Base-by-base conservation (phyloP, 2,329 filamentous ascomycete species). In the Penicillium sp. region DNA sequence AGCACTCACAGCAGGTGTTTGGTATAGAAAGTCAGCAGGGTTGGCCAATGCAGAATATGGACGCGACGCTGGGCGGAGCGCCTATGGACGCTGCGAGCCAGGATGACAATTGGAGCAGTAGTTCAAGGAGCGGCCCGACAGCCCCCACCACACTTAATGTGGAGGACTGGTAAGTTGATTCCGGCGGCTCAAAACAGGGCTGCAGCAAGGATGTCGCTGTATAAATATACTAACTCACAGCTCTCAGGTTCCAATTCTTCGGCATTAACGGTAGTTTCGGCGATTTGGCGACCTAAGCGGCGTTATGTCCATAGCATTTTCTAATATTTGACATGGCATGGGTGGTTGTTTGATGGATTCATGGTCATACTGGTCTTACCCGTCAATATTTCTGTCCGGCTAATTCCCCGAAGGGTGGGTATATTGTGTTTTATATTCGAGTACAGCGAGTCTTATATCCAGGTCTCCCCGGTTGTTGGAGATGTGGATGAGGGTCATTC, bases 111-210 rank as follows among this genome's bases (percentile, higher is more conserved):
- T 95, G 90, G 88, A 95, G 89, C 63, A 94, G 84, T 54, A 84
- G 85, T 60, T 94, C 87, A 41, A 74, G 75, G 32, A 83, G 80
- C 31, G 85, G 84, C 24, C 87, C 87, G 46, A 82, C 88, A 53
- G 90, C 93, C 45, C 93, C 93, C 17, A 88, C 89, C 49, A 94
- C 90, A 22, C 74, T 98, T 56, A 97, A 98, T 66, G 91, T 98
- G 31, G 93, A 97, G 74, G 93, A 98, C 69, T 98, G 93, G 43
- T 45, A 45, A 13, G 34, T 45, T 15, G 43, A n/a, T 32, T 48
- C 4, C 19, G 13, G 53, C 6, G n/a, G 46, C 49, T 49, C 34
- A n/a, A n/a, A n/a, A n/a, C n/a, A n/a, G n/a, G n/a, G n/a, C n/a
- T n/a, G n/a, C n/a, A n/a, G n/a, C n/a, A n/a, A n/a, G n/a, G n/a